Conservation (phyloP, 805 yeast species). For the Wickerhamomyces sydowiorum region DNA sequence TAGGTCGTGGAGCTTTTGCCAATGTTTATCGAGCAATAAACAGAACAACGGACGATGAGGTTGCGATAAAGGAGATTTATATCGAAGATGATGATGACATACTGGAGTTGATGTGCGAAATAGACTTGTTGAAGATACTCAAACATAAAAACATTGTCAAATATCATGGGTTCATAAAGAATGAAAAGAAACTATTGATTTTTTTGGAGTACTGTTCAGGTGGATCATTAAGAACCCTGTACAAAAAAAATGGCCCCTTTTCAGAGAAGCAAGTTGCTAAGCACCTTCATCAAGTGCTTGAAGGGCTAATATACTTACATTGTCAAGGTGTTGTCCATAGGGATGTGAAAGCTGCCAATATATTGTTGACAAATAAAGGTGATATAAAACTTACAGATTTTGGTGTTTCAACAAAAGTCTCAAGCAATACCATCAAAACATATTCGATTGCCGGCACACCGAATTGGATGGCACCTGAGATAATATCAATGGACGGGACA, state of each 20-base stretch:
- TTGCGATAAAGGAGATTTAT: constrained; percentile 78
- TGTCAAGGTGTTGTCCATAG: constrained; percentile 64
- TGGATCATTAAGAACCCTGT: constrained; percentile 51
- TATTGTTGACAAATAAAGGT: constrained; percentile 58
- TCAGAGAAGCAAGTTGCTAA: constrained; percentile 57
- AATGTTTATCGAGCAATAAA: constrained; percentile 75
- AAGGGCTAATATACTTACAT: constrained; percentile 60
- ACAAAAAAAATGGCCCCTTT: constrained; percentile 32
- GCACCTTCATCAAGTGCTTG: constrained; percentile 64
- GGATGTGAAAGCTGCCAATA: constrained; percentile 74
- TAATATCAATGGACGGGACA: constrained; percentile 77
- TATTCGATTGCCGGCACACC: constrained; percentile 78
- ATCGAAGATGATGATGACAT: constrained; percentile 70
- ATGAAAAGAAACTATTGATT: constrained; percentile 62
- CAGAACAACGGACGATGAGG: constrained; percentile 54
- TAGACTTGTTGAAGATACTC: constrained; percentile 66
- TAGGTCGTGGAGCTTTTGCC: constrained; percentile 93
- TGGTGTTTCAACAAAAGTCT: constrained; percentile 67
- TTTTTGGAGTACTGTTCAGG: constrained; percentile 69
- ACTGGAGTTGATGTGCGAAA: constrained; percentile 51
- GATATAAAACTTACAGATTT: constrained; percentile 71
- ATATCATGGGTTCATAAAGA: constrained; percentile 84
- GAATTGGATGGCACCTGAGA: constrained; percentile 99
- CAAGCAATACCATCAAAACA: constrained; percentile 46
- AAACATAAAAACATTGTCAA: constrained; percentile 89